Conservation (phyloP, 805 yeast genomes). For the Trichomonascus vanleenenianus region DNA sequence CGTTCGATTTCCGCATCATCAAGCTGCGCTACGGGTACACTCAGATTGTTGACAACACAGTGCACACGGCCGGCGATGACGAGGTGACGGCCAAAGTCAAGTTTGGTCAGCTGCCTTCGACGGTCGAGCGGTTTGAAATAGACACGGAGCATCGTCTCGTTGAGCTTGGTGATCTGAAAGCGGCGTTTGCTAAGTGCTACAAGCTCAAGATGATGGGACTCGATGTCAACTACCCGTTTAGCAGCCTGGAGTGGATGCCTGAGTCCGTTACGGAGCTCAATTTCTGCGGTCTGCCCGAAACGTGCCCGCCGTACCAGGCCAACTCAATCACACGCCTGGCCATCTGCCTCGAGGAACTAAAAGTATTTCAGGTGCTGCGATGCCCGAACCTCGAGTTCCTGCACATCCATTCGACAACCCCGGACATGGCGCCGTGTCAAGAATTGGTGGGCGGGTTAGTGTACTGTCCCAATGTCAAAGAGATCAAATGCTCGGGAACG, state of each 20-base stretch:
- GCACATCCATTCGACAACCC: background rate
- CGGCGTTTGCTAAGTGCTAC: background rate
- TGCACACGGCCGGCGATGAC: background rate
- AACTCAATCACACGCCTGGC: background rate
- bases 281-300: background rate
- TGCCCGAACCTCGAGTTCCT: constrained; percentile 1
- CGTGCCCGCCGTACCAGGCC: background rate
- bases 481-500: background rate
- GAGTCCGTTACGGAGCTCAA: background rate
- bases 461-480: background rate
- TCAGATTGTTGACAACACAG: background rate
- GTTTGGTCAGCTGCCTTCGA: background rate
- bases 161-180: background rate
- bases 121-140: constrained; percentile 1
- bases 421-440: background rate
- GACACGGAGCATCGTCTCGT: constrained; percentile 1
- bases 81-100: background rate
- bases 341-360: background rate
- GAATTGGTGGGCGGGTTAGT: background rate
- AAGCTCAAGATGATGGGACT: background rate
- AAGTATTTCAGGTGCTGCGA: constrained; percentile 1
- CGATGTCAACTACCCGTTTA: background rate
- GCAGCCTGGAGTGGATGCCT: background rate
- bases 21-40: background rate
- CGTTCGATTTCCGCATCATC: constrained; percentile 1